A percentile compares a stretch with the other conserved stretches of the same genome.
These are phyloP conservation scores for Coprinopsis cinerea DNA, from an alignment of 768 basidiomycete genomes.

Conservation along the genomic window DNA sequence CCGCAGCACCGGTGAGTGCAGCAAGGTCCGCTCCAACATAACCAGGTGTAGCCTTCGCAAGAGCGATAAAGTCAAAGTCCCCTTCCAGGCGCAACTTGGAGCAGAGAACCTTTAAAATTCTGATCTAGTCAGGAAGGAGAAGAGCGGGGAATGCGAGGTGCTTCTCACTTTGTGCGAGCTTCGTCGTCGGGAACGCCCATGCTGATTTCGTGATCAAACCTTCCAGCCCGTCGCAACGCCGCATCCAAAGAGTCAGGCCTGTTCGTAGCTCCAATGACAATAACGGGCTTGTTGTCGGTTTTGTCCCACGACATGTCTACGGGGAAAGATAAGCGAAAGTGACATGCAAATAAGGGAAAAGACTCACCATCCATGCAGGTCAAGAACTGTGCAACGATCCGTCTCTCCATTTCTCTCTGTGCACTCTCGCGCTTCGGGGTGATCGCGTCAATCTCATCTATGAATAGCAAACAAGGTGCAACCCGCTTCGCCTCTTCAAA, in stretches of 20 bases:
- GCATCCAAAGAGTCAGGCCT: constrained; percentile 92
- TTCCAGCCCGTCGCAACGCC: constrained; percentile 85
- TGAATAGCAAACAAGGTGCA: constrained; percentile 91
- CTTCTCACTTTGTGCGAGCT: constrained; percentile 73
- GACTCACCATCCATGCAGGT: constrained; percentile 96
- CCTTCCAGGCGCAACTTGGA: constrained; percentile 80
- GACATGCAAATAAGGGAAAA: background rate
- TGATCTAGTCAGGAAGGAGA: constrained; percentile 22
- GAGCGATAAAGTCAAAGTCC: constrained; percentile 76
- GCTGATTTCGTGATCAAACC: constrained; percentile 96
- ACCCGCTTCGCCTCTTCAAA: constrained; percentile 97
- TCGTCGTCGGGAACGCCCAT: constrained; percentile 96
- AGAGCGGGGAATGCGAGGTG: background rate
- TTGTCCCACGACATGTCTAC: constrained; percentile 94
- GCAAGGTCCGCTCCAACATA: constrained; percentile 95
- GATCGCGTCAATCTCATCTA: constrained; percentile 97
- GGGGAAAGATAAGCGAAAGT: background rate
- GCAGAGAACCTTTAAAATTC: constrained; percentile 84
- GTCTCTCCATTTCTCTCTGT: constrained; percentile 95
- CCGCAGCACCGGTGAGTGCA: constrained; percentile 87
- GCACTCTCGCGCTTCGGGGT: constrained; percentile 97
- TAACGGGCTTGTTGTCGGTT: constrained; percentile 85
- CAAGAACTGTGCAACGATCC: constrained; percentile 95
- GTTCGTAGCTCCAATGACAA: constrained; percentile 96
- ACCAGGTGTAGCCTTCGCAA: constrained; percentile 93